Base-by-base conservation (phyloP, 345 rosid species). In the Limnanthes douglasii region DNA sequence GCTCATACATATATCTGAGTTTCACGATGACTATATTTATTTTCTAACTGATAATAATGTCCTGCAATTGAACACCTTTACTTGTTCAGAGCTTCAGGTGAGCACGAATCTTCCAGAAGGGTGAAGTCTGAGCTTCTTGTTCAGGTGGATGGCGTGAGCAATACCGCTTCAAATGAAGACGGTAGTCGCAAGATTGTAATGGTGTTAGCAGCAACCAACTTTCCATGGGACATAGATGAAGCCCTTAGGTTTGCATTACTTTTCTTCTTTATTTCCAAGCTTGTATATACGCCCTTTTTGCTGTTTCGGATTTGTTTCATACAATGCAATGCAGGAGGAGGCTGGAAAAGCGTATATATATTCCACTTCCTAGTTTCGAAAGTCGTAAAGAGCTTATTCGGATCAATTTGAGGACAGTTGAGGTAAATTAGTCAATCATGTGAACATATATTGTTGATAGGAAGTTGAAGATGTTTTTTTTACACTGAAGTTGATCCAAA, bases 211-310 rank as follows among this genome's bases (percentile, higher is more conserved):
- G 96, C 99, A 21, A 92, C 99, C 39, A 92, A 92, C 65, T 92
- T 85, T 52, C 99, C 99, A 0, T 92, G 99, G 96, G 99, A 92
- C 73, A 92, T 92, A 52, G 99, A 92, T 33, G 93, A 85, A 66
- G 99, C 99, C 7, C 75, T 92, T 45, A 75, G 99, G 99, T 92
- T 53, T 33, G 31, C 18, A 15, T 11, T 34, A 19, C 41, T 25
- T 36, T 25, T 41, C 33, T 27, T 33, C 8, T 36, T 3, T 7
- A 13, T 15, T 7, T 31, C 6, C 15, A 31, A n/a, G 35, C 35
- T 31, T 2, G n/a, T 22, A 8, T 13, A 20, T 25, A 8, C n/a
- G 28, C 29, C 15, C 14, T 8, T 31, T 24, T 36, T 46, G 19
- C 23, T 18, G 17, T 18, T 37, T 15, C 15, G 20, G 1, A 18